These are phyloP conservation scores for Chlorella vulgaris DNA, from an alignment of 139 green algal genomes.

Conservation along the genomic window DNA sequence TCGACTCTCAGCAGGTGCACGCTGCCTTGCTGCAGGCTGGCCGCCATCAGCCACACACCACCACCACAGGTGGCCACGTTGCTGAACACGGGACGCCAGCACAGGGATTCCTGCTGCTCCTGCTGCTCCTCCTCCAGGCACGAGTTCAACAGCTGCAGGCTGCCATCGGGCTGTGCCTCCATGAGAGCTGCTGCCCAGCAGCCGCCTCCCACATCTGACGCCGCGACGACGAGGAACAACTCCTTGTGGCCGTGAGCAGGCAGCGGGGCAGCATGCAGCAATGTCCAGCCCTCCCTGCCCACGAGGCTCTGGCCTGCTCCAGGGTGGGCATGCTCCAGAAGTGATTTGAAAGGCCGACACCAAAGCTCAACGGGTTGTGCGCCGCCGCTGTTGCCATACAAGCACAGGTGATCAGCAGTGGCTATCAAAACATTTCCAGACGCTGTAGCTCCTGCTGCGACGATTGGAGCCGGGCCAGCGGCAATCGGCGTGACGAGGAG, in stretches of 20 bases:
- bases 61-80: slow-evolving; percentile 1
- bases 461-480: too few relatives aligned
- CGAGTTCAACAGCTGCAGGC: neutral
- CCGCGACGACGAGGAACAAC: neutral
- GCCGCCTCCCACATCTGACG: neutral
- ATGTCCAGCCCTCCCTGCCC: too few relatives aligned
- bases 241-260: neutral
- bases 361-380: too few relatives aligned
- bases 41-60: neutral
- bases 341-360: too few relatives aligned
- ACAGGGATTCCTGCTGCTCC: neutral
- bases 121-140: neutral
- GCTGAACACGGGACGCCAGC: neutral
- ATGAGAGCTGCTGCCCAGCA: neutral
- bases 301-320: too few relatives aligned
- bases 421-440: too few relatives aligned
- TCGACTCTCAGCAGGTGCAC: slow-evolving; percentile 3
- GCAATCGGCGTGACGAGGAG: too few relatives aligned
- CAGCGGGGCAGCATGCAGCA: too few relatives aligned
- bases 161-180: neutral
- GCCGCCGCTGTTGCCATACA: too few relatives aligned
- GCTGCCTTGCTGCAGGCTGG: neutral
- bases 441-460: too few relatives aligned
- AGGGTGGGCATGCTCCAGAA: too few relatives aligned
- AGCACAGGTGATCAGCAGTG: too few relatives aligned